phyloP scores from a whole-genome alignment of 1,284 basidiomycete species.

The Apiotrichum brassicae region DNA sequence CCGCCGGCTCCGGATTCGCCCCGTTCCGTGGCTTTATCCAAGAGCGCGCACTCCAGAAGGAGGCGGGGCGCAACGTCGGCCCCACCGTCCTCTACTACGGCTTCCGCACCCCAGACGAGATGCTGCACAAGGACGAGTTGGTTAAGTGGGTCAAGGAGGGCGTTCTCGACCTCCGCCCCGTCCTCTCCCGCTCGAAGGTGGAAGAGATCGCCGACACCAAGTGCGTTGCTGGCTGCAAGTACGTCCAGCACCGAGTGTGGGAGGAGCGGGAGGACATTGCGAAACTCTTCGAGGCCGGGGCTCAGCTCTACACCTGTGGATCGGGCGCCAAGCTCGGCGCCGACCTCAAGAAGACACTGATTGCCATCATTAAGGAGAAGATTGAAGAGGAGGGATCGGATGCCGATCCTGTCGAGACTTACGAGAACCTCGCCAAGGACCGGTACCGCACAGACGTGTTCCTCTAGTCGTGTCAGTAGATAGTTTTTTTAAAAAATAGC shows the following conservation, averaged over 20 bases:
- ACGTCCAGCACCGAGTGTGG: constrained; percentile 49
- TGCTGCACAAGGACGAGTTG: constrained; percentile 51
- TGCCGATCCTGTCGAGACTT: background rate
- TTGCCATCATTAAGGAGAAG: constrained; percentile 12
- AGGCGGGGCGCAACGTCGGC: constrained; percentile 50
- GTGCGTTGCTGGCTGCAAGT: background rate
- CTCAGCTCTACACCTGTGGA: constrained; percentile 54
- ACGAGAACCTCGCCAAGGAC: constrained; percentile 2
- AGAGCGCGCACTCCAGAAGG: constrained; percentile 52
- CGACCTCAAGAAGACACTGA: constrained; percentile 10
- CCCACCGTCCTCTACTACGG: constrained; percentile 53
- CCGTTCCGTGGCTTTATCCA: constrained; percentile 56
- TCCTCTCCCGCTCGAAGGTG: constrained; percentile 47
- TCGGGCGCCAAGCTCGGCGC: constrained; percentile 19
- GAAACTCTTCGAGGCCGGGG: constrained; percentile 43
- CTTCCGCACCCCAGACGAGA: constrained; percentile 46
- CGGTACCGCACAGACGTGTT: constrained; percentile 11
- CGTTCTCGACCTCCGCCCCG: constrained; percentile 52
- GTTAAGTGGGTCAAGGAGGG: constrained; percentile 50
- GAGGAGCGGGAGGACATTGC: constrained; percentile 48
- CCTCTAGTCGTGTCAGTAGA: too few relatives aligned
- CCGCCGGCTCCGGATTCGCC: constrained; percentile 53
- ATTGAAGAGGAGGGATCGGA: background rate
- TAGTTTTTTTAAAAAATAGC: too few relatives aligned
- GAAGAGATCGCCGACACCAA: background rate